A percentile compares a stretch with the other conserved stretches of the same genome.
These are phyloP conservation scores for Phytophthora citricola DNA, from an alignment of 352 stramenopile species.

Conservation along the genomic window DNA sequence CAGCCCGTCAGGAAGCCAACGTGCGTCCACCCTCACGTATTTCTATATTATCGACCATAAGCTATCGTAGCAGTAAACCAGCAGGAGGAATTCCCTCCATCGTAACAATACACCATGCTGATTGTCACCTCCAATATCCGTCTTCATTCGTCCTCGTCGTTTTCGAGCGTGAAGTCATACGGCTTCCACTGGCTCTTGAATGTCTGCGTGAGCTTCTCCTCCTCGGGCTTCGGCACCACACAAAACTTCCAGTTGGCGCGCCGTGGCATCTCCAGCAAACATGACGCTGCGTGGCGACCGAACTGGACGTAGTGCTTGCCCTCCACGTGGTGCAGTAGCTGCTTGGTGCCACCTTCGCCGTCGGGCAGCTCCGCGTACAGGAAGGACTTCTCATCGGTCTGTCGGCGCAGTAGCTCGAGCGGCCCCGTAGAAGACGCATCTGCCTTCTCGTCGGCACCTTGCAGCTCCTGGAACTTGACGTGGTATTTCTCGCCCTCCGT, in stretches of 20 bases:
- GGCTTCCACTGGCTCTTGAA: constrained; percentile 73
- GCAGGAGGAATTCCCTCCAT: constrained; percentile 4
- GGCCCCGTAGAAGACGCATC: constrained; percentile 21
- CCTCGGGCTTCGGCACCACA: constrained; percentile 75
- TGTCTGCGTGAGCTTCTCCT: constrained; percentile 65
- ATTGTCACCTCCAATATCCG: constrained; percentile 1
- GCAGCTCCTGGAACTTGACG: constrained; percentile 67
- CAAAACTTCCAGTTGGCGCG: constrained; percentile 87
- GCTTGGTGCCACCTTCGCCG: constrained; percentile 38
- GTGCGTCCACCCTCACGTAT: constrained; percentile 15
- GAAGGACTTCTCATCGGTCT: constrained; percentile 59
- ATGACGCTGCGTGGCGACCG: constrained; percentile 69
- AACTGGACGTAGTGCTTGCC: constrained; percentile 89
- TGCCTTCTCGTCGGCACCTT: constrained; percentile 15
- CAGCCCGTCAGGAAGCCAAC: not conserved
- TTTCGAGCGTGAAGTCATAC: constrained; percentile 77
- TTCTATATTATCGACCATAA: constrained; percentile 46
- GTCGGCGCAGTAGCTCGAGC: constrained; percentile 43
- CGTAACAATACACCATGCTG: constrained; percentile 38
- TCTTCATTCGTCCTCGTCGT: constrained; percentile 22
- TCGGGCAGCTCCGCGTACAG: constrained; percentile 75
- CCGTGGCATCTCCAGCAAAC: constrained; percentile 66
- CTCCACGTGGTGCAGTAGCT: constrained; percentile 69
- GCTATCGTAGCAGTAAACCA: constrained; percentile 36
- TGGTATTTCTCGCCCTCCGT: constrained; percentile 78